phyloP scores from a whole-genome alignment of 352 stramenopile species.

The Globisporangium carolinianum region DNA sequence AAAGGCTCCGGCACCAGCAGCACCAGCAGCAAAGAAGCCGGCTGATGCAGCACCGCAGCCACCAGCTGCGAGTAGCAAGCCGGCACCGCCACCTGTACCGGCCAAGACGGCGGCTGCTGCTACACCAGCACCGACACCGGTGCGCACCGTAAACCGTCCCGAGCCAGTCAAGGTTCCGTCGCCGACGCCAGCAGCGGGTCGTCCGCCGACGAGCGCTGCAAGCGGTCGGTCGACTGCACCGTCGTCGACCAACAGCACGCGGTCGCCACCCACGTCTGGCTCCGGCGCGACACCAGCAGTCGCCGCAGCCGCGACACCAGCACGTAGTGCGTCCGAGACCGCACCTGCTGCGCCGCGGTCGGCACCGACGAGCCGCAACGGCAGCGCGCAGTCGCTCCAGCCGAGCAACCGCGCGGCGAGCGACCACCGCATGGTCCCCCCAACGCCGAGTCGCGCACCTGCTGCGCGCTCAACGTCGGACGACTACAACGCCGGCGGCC shows the following conservation, averaged over 20 bases:
- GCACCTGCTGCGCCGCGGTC: conserved; percentile 15
- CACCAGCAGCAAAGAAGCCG: conserved; percentile 6
- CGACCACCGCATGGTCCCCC: conserved; percentile 15
- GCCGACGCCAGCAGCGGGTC: conserved; percentile 8
- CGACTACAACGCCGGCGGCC: conserved; percentile 16
- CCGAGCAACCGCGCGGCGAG: conserved; percentile 2
- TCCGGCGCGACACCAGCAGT: conserved; percentile 7
- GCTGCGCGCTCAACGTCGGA: conserved; percentile 13
- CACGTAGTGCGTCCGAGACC: not conserved
- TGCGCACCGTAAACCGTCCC: conserved; percentile 9
- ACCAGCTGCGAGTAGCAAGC: conserved; percentile 10
- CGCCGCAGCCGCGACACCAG: not conserved
- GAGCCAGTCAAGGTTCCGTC: conserved; percentile 9
- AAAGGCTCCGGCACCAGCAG: conserved; percentile 5
- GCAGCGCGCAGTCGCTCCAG: conserved; percentile 4
- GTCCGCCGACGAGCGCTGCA: conserved; percentile 1
- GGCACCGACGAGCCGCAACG: conserved; percentile 1
- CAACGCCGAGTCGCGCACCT: conserved; percentile 1
- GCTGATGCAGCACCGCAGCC: conserved; percentile 13
- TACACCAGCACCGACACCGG: not conserved
- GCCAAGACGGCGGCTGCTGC: not conserved
- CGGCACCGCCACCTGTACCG: conserved; percentile 4
- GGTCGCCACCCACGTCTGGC: conserved; percentile 21
- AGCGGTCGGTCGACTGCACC: conserved; percentile 6
- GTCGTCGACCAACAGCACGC: conserved; percentile 16